These are phyloP conservation scores for Hymenoscyphus repandus DNA, from an alignment of 2,329 filamentous ascomycete genomes.

Conservation along the genomic window DNA sequence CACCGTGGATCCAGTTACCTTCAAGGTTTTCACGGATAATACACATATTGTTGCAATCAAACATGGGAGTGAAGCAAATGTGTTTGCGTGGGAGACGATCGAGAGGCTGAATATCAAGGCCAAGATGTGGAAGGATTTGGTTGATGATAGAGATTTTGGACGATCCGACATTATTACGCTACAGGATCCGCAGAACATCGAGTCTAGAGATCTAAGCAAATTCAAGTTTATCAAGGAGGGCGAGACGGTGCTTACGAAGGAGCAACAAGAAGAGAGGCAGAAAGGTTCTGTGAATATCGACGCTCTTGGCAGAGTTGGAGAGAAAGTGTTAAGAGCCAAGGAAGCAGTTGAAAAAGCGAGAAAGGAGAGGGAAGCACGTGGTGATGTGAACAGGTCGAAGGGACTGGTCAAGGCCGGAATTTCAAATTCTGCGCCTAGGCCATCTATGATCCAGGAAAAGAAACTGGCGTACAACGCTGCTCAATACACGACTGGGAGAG, in stretches of 20 bases:
- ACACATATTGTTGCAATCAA: constrained; percentile 90
- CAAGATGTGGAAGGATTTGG: constrained; percentile 89
- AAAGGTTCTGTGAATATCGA: constrained; percentile 69
- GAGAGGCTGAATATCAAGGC: constrained; percentile 94
- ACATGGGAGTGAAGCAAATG: constrained; percentile 79
- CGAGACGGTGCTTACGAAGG: constrained; percentile 59
- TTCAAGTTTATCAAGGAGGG: constrained; percentile 91
- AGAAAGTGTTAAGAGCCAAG: constrained; percentile 86
- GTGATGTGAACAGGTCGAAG: constrained; percentile 49
- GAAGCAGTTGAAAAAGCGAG: constrained; percentile 90
- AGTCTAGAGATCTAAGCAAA: constrained; percentile 72
- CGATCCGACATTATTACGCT: constrained; percentile 92
- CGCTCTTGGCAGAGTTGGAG: constrained; percentile 70
- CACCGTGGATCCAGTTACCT: constrained; percentile 93
- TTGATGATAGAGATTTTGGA: constrained; percentile 81
- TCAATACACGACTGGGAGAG: constrained; percentile 81
- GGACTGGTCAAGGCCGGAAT: constrained; percentile 35
- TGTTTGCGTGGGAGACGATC: constrained; percentile 93
- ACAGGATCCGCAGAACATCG: constrained; percentile 90
- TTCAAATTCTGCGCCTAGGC: constrained; percentile 31
- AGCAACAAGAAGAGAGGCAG: constrained; percentile 63
- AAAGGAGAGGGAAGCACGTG: constrained; percentile 60
- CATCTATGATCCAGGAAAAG: constrained; percentile 48
- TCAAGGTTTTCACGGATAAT: constrained; percentile 96
- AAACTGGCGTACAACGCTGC: constrained; percentile 77